phyloP scores from a whole-genome alignment of 495 filamentous ascomycete species.

The Penicillium fimorum region DNA sequence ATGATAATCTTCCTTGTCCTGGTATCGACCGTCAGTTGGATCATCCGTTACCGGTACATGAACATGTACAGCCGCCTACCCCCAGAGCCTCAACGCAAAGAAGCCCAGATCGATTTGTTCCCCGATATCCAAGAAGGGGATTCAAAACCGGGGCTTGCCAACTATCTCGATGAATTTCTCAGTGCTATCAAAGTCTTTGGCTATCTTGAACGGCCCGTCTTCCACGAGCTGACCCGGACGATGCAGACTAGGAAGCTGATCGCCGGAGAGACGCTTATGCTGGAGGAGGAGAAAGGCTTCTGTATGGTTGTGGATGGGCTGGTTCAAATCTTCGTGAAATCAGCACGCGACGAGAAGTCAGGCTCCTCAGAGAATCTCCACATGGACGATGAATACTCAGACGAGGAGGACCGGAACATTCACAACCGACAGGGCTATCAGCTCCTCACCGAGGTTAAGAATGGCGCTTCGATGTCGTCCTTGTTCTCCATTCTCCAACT shows the following conservation, averaged over 20 bases:
- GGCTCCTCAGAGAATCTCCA: constrained; percentile 24
- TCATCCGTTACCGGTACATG: constrained; percentile 88
- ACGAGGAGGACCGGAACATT: constrained; percentile 59
- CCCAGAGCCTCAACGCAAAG: constrained; percentile 91
- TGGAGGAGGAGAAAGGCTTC: constrained; percentile 97
- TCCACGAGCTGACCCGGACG: constrained; percentile 93
- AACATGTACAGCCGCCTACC: constrained; percentile 95
- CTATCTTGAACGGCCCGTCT: constrained; percentile 92
- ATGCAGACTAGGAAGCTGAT: constrained; percentile 98
- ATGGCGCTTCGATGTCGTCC: constrained; percentile 97
- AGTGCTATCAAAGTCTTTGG: constrained; percentile 99
- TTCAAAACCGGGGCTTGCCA: constrained; percentile 84
- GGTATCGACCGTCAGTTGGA: constrained; percentile 81
- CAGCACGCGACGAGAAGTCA: constrained; percentile 57
- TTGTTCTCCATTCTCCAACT: constrained; percentile 94
- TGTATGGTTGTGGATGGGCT: constrained; percentile 95
- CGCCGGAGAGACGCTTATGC: constrained; percentile 87
- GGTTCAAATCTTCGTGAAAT: constrained; percentile 98
- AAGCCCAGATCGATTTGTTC: constrained; percentile 91
- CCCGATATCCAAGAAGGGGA: constrained; percentile 88
- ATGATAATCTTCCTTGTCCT: constrained; percentile 74
- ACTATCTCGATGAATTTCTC: constrained; percentile 95
- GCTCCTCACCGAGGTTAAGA: constrained; percentile 94
- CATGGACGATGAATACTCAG: constrained; percentile 47
- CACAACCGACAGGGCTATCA: constrained; percentile 79